These are phyloP conservation scores for Talaromyces thailandensis DNA, from an alignment of 495 filamentous ascomycete species.

Conservation along the genomic window DNA sequence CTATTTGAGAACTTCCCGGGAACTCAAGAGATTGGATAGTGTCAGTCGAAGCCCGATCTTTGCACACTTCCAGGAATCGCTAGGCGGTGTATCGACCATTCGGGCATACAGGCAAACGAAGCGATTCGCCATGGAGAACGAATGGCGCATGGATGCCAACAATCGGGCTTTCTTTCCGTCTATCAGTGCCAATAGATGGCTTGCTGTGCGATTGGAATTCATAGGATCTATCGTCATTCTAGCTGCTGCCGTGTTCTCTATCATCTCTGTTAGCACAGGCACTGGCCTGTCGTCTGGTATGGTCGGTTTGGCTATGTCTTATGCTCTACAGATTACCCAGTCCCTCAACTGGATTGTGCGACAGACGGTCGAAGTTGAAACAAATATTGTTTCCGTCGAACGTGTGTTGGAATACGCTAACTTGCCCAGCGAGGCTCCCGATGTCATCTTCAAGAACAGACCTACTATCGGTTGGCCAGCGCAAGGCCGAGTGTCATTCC, in stretches of 20 bases:
- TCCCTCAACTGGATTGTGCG: constrained; percentile 99
- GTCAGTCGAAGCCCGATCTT: constrained; percentile 92
- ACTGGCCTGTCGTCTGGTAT: constrained; percentile 60
- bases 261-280: constrained; percentile 69
- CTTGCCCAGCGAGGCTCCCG: constrained; percentile 90
- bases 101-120: constrained; percentile 86
- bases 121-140: constrained; percentile 86
- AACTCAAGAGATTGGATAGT: constrained; percentile 93
- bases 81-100: constrained; percentile 94
- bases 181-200: constrained; percentile 92
- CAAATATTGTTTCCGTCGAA: constrained; percentile 98
- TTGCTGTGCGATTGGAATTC: constrained; percentile 92
- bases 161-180: constrained; percentile 93
- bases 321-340: constrained; percentile 92
- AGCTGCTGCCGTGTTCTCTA: constrained; percentile 70
- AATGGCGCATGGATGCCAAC: constrained; percentile 97
- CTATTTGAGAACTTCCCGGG: constrained; percentile 91
- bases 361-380: constrained; percentile 98
- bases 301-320: constrained; percentile 94
- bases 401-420: constrained; percentile 92
- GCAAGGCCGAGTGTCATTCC: constrained; percentile 81
- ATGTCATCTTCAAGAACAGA: constrained; percentile 80
- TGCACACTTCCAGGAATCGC: constrained; percentile 96
- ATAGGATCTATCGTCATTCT: constrained; percentile 94
- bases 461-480: constrained; percentile 89